Conservation (phyloP, 805 yeast species). For the Saturnispora diversa region DNA sequence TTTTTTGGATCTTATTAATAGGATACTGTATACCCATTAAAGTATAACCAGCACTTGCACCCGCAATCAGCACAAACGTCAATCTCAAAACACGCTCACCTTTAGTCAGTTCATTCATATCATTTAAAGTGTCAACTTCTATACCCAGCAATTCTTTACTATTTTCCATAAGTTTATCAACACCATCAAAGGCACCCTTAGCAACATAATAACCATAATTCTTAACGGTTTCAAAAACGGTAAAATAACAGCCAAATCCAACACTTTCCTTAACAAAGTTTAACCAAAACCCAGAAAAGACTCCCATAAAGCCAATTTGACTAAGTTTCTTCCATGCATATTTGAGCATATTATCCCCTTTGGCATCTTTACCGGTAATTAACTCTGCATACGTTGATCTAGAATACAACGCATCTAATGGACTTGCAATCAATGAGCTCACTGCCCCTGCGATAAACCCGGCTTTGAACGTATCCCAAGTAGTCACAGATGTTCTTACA, state of each 20-base stretch:
- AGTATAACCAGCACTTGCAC: conserved; percentile 77
- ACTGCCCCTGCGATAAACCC: conserved; percentile 82
- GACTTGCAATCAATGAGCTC: conserved; percentile 89
- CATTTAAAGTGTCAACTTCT: conserved; percentile 26
- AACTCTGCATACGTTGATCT: conserved; percentile 73
- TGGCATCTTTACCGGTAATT: conserved; percentile 43
- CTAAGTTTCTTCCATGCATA: conserved; percentile 62
- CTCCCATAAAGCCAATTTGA: conserved; percentile 74
- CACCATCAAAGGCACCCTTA: conserved; percentile 35
- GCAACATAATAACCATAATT: conserved; percentile 52
- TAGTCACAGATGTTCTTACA: conserved; percentile 12
- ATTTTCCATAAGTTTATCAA: conserved; percentile 11
- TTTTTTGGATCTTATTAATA: conserved; percentile 64
- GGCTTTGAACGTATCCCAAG: conserved; percentile 59
- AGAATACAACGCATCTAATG: conserved; percentile 83
- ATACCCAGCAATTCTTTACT: conserved; percentile 9
- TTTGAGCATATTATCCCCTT: conserved; percentile 60
- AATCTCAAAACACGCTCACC: conserved; percentile 48
- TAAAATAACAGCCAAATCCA: conserved; percentile 82
- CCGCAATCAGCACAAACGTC: conserved; percentile 68
- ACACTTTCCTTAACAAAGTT: conserved; percentile 67
- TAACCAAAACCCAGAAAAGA: conserved; percentile 82
- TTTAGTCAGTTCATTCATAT: conserved; percentile 17
- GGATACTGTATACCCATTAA: conserved; percentile 80
- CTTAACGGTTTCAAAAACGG: conserved; percentile 71